These are phyloP conservation scores for Flaveria ramosissima DNA, from an alignment of 129 eudicot species.

Conservation along the genomic window DNA sequence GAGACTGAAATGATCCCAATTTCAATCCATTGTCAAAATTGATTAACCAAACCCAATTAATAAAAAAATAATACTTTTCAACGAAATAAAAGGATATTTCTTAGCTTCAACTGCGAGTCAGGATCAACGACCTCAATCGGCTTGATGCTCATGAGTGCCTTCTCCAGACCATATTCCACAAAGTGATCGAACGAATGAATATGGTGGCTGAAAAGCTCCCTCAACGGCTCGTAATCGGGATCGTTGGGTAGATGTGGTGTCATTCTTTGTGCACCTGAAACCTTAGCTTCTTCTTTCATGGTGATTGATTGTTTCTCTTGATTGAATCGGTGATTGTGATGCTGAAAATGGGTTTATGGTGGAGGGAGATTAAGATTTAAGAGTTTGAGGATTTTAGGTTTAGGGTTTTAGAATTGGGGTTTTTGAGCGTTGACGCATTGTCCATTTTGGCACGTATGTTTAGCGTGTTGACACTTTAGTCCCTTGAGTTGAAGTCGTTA, in stretches of 20 bases:
- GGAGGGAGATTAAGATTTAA: background rate
- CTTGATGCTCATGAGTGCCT: conserved; percentile 50
- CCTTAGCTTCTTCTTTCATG: conserved; percentile 28
- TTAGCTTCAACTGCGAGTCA: conserved; percentile 41
- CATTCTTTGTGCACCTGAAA: conserved; percentile 28
- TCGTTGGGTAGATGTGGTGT: conserved; percentile 52
- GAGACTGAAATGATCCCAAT: background rate
- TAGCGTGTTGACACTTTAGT: background rate
- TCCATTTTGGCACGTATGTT: conserved; percentile 21
- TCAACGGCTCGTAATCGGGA: conserved; percentile 56
- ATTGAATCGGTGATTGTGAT: conserved; percentile 8
- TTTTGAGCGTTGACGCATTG: conserved; percentile 8
- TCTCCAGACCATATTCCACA: conserved; percentile 63
- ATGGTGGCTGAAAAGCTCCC: conserved; percentile 80
- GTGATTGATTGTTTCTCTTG: background rate
- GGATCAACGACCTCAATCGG: conserved; percentile 56
- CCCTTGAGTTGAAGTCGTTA: conserved; percentile 9
- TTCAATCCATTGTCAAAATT: background rate
- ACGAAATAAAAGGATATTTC: conserved; percentile 76
- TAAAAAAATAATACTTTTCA: background rate
- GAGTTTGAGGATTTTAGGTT: conserved; percentile 14
- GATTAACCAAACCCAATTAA: background rate
- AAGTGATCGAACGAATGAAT: conserved; percentile 80
- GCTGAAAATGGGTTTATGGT: conserved; percentile 18
- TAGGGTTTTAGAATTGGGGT: conserved; percentile 34